These are phyloP conservation scores for Podaxis sp. DNA, from an alignment of 768 basidiomycete species.

Conservation along the genomic window DNA sequence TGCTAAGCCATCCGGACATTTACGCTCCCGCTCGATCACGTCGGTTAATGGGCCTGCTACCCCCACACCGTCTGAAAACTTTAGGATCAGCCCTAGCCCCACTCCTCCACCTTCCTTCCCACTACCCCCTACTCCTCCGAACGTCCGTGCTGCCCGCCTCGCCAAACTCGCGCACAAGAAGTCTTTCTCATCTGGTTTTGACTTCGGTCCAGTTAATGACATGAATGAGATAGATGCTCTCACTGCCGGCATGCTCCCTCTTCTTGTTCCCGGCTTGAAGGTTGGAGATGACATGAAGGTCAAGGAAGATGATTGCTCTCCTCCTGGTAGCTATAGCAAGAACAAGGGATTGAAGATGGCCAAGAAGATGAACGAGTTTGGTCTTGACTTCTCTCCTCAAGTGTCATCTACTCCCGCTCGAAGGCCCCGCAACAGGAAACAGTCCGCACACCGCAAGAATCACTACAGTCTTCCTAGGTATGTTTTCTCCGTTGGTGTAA, in stretches of 20 bases:
- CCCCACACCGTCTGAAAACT: conserved; percentile 29
- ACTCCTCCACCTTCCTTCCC: conserved; percentile 61
- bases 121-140: conserved; percentile 73
- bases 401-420: conserved; percentile 59
- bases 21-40: conserved; percentile 58
- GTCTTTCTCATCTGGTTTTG: conserved; percentile 61
- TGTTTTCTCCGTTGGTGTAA: conserved; percentile 11
- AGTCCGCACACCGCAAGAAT: conserved; percentile 51
- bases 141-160: conserved; percentile 52
- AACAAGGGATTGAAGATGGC: conserved; percentile 32
- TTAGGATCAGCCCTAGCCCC: conserved; percentile 31
- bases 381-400: conserved; percentile 49
- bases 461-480: conserved; percentile 70
- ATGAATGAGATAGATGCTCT: conserved; percentile 68
- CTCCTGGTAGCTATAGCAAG: conserved; percentile 37
- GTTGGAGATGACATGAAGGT: conserved; percentile 54
- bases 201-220: conserved; percentile 52
- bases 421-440: conserved; percentile 34
- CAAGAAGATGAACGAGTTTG: conserved; percentile 38
- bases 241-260: conserved; percentile 62
- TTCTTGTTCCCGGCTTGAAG: conserved; percentile 62
- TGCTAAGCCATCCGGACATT: conserved; percentile 36
- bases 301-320: conserved; percentile 39
- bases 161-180: conserved; percentile 55
- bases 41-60: conserved; percentile 40